A percentile compares a stretch with the other conserved stretches of the same genome.
Evolutionary conservation across 164 flowering plant genomes (phyloP).

Genomic region (Piper betle): DNA sequence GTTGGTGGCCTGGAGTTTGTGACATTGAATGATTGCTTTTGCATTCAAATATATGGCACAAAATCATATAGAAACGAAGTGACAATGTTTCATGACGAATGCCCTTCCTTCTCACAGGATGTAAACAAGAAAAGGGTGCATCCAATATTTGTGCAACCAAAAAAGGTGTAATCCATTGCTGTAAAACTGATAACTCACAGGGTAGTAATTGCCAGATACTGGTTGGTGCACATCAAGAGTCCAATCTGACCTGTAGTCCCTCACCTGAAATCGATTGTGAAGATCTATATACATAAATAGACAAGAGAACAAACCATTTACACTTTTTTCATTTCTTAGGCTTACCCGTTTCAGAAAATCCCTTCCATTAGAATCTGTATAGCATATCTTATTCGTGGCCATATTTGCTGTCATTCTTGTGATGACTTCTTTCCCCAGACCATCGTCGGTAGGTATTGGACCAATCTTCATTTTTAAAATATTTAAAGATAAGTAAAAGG

Average conservation of each 20-base stretch:
- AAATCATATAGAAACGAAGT: no score
- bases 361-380: constrained; percentile 86
- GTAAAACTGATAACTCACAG: constrained; percentile 31
- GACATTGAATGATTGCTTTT: no score
- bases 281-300: background rate
- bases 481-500: background rate
- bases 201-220: constrained; percentile 87
- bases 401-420: constrained; percentile 59
- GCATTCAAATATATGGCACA: no score
- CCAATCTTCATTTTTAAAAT: constrained; percentile 50
- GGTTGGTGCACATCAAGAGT: constrained; percentile 62
- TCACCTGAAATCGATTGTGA: constrained; percentile 34
- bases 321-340: background rate
- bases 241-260: constrained; percentile 76
- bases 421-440: constrained; percentile 73
- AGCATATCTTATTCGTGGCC: constrained; percentile 58
- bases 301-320: background rate
- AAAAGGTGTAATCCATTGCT: background rate
- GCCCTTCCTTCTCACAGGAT: no score
- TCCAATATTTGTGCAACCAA: background rate
- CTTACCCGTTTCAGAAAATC: constrained; percentile 78
- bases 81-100: no score
- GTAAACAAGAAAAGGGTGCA: no score
- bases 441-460: constrained; percentile 62
- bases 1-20: no score